Evolutionary conservation across 2,329 filamentous ascomycete species (phyloP).

Genomic region (Aspergillus alliaceus): DNA sequence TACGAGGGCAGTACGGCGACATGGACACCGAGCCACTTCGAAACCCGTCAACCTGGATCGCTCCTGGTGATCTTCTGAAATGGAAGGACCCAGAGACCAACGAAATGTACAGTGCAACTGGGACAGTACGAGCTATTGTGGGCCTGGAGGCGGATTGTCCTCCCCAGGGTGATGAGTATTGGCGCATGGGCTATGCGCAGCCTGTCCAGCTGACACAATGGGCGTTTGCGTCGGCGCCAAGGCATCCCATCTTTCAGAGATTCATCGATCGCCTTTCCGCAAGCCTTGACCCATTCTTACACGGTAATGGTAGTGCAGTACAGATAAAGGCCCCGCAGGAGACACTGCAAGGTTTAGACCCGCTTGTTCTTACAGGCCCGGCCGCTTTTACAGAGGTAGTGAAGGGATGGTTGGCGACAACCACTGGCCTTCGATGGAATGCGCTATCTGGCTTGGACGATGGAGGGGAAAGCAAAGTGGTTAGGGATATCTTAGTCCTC

Average conservation of each 20-base stretch:
- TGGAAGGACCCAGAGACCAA: conserved; percentile 28
- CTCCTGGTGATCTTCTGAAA: conserved; percentile 20
- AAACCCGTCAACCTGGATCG: conserved; percentile 28
- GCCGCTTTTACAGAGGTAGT: conserved; percentile 29
- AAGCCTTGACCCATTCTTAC: neutral
- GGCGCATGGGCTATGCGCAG: conserved; percentile 35
- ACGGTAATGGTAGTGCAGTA: neutral
- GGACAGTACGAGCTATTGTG: conserved; percentile 25
- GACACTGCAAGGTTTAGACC: conserved; percentile 22
- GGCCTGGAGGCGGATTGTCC: conserved; percentile 33
- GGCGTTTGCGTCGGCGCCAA: conserved; percentile 27
- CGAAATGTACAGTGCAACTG: conserved; percentile 17
- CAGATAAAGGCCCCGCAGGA: neutral
- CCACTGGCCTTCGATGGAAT: conserved; percentile 30
- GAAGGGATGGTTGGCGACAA: conserved; percentile 22
- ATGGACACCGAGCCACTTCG: conserved; percentile 33
- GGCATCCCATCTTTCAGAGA: conserved; percentile 27
- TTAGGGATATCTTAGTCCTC: conserved; percentile 31
- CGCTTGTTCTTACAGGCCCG: conserved; percentile 30
- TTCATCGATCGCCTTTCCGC: conserved; percentile 25
- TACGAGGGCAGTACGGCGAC: conserved; percentile 33
- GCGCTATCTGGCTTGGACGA: conserved; percentile 30
- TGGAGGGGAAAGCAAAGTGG: conserved; percentile 28
- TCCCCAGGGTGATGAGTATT: conserved; percentile 27
- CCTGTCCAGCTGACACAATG: conserved; percentile 36